Evolutionary conservation across 192 early-diverging fungal species (phyloP).

Genomic region (Podila clonocystis): DNA sequence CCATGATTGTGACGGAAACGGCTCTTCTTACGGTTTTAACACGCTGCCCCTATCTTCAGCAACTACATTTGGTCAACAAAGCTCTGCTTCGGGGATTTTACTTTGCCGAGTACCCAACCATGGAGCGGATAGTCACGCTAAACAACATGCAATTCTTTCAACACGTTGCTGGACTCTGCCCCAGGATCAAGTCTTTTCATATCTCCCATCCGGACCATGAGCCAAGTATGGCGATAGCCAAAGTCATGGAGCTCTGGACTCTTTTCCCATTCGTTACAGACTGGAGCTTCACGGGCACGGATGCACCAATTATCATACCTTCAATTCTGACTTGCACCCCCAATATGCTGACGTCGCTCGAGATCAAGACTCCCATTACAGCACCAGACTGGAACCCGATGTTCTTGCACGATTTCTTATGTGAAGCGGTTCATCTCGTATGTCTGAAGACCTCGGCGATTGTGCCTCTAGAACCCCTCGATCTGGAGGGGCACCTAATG

Average conservation of each 20-base stretch:
- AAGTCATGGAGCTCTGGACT: background rate
- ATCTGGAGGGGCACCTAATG: background rate
- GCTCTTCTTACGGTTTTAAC: too few species aligned
- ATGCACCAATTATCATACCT: background rate
- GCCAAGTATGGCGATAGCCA: background rate
- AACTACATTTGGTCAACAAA: too few species aligned
- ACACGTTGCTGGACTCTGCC: background rate
- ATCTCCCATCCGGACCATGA: background rate
- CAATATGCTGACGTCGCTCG: background rate
- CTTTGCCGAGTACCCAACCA: too few species aligned
- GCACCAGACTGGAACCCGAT: background rate
- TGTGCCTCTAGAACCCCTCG: background rate
- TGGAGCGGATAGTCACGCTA: too few species aligned
- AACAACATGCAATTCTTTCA: too few species aligned
- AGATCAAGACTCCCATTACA: background rate
- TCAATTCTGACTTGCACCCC: background rate
- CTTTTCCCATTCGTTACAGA: background rate
- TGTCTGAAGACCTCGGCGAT: background rate
- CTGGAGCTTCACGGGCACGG: background rate
- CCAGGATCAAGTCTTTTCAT: background rate
- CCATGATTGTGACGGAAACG: too few species aligned
- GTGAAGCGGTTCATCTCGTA: background rate
- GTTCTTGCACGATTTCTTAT: background rate
- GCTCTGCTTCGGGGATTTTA: too few species aligned
- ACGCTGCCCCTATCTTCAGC: too few species aligned